A percentile compares a stretch with the other conserved stretches of the same genome.
Conservation (phyloP, 768 basidiomycete species). For the Russula abietina region DNA sequence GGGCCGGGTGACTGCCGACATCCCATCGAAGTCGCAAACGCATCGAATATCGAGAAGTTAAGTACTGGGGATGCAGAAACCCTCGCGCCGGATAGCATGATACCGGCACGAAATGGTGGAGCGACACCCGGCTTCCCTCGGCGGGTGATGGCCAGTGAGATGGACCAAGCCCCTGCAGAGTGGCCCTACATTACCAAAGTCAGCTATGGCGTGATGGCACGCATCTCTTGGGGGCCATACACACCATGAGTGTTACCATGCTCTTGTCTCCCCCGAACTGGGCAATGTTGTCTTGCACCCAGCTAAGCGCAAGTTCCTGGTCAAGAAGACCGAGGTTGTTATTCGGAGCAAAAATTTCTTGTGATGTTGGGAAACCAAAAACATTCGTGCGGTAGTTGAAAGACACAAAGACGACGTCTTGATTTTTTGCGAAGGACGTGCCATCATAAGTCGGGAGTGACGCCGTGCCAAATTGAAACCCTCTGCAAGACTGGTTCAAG, state of each 20-base stretch:
- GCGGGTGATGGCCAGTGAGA: constrained; percentile 13
- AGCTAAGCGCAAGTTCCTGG: constrained; percentile 36
- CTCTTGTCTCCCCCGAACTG: constrained; percentile 53
- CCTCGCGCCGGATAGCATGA: constrained; percentile 8
- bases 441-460: constrained; percentile 13
- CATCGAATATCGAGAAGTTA: constrained; percentile 8
- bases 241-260: constrained; percentile 35
- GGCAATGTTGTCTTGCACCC: constrained; percentile 56
- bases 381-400: constrained; percentile 20
- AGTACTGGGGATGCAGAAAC: neutral
- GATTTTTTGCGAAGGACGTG: constrained; percentile 14
- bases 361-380: constrained; percentile 13
- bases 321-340: constrained; percentile 17
- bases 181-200: constrained; percentile 11
- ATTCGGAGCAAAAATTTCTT: neutral
- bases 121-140: neutral
- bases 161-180: constrained; percentile 2
- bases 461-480: constrained; percentile 4
- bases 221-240: constrained; percentile 15
- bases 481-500: constrained; percentile 3
- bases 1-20: constrained; percentile 26
- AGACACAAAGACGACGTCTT: constrained; percentile 12
- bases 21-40: constrained; percentile 11
- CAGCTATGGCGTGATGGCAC: neutral
- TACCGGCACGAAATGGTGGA: constrained; percentile 13